These are phyloP conservation scores for Umbelopsis ramanniana DNA, from an alignment of 192 early-diverging fungal species.

Conservation along the genomic window DNA sequence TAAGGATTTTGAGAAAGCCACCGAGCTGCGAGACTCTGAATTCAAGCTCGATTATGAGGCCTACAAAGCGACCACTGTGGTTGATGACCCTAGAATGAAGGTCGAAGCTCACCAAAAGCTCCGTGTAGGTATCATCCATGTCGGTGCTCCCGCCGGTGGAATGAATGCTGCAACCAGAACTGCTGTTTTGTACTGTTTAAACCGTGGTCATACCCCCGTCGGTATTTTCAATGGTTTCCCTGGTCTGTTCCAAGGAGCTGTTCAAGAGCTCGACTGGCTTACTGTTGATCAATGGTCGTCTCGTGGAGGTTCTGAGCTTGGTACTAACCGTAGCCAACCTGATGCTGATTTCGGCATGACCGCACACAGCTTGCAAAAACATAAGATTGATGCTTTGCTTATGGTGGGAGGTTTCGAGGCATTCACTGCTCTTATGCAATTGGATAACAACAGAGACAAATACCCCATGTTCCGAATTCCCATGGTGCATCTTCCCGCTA, in stretches of 20 bases:
- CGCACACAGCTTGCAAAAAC: constrained; percentile 90
- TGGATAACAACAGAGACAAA: constrained; percentile 70
- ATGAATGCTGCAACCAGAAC: constrained; percentile 96
- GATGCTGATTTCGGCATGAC: constrained; percentile 81
- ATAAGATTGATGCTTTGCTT: constrained; percentile 87
- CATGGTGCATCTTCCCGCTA: constrained; percentile 91
- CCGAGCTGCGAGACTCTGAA: constrained; percentile 85
- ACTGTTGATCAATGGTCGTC: constrained; percentile 91
- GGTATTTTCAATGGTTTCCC: constrained; percentile 93
- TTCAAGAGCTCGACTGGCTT: constrained; percentile 81
- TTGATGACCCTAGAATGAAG: constrained; percentile 42
- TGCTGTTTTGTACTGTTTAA: constrained; percentile 81
- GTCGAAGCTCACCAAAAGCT: constrained; percentile 55
- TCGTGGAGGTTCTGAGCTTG: constrained; percentile 89
- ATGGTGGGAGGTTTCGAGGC: constrained; percentile 98
- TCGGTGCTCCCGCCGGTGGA: constrained; percentile 95
- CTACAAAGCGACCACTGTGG: constrained; percentile 62
- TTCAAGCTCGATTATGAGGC: constrained; percentile 72
- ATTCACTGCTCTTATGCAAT: constrained; percentile 74
- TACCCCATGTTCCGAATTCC: constrained; percentile 97
- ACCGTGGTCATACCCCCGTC: constrained; percentile 86
- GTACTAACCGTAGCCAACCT: constrained; percentile 94
- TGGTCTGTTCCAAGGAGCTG: constrained; percentile 83
- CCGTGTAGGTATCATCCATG: constrained; percentile 90
- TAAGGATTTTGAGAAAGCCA: constrained; percentile 89